phyloP scores from a whole-genome alignment of 2,329 filamentous ascomycete genomes.

The Triangularia setosa region DNA sequence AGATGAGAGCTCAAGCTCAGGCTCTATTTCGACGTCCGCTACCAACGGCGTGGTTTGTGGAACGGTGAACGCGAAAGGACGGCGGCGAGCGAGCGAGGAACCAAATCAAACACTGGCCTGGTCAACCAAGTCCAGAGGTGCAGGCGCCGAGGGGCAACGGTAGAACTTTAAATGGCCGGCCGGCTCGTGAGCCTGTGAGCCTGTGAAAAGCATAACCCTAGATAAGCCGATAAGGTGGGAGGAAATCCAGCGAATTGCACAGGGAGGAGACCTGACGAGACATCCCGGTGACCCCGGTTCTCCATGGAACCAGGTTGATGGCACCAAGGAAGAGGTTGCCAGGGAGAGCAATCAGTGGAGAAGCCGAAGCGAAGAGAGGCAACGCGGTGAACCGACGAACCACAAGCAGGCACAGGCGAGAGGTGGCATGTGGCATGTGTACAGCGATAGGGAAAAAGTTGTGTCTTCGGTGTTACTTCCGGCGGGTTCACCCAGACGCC shows the following conservation, averaged over 20 bases:
- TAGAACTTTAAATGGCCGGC: constrained; percentile 6
- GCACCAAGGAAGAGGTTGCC: background rate
- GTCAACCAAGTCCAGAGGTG: background rate
- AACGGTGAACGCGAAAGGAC: background rate
- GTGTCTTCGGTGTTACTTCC: constrained; percentile 15
- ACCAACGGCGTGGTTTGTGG: background rate
- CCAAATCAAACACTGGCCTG: constrained; percentile 5
- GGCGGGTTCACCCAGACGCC: constrained; percentile 1
- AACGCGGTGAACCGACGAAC: background rate
- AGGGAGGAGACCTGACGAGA: background rate
- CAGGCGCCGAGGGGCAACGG: constrained; percentile 1
- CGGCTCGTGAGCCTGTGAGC: background rate
- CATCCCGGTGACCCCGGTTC: background rate
- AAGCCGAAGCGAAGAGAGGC: background rate
- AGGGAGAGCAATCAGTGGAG: background rate
- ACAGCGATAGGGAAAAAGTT: background rate
- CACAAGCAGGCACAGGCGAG: background rate
- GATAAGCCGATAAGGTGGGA: background rate
- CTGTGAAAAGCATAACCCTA: background rate
- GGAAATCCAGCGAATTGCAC: background rate
- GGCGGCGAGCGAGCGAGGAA: background rate
- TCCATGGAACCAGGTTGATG: background rate
- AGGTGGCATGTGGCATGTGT: background rate
- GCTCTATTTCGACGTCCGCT: background rate
- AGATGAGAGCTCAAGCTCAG: background rate